Percentiles rank a stretch among this genome's conserved stretches.
These are phyloP conservation scores for Nannochloropsis gaditana DNA, from an alignment of 108 stramenopile species.

Conservation along the genomic window DNA sequence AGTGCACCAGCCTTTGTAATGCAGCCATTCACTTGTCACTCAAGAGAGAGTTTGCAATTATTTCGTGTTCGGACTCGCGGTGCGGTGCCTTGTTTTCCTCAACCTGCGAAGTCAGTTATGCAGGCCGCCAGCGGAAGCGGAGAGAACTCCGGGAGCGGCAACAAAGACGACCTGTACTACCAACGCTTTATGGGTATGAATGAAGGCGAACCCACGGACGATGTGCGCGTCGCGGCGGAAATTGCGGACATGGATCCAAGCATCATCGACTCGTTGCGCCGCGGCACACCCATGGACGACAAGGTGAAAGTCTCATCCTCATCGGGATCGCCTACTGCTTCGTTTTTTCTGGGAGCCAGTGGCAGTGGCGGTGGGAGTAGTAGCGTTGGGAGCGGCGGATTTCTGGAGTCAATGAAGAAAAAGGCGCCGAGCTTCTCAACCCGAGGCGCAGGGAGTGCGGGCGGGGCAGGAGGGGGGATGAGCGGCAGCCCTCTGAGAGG, in stretches of 20 bases:
- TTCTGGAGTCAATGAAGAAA: neutral
- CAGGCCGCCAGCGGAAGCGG: neutral
- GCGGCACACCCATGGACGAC: neutral
- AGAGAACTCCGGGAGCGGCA: neutral
- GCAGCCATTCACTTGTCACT: neutral
- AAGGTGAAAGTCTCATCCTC: neutral
- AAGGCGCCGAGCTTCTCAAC: neutral
- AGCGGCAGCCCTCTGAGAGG: neutral
- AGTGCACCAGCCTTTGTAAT: neutral
- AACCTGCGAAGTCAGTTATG: neutral
- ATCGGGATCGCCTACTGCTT: neutral
- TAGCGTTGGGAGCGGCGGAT: neutral
- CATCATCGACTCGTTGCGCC: neutral
- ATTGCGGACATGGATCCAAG: constrained; percentile 13
- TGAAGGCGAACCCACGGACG: constrained; percentile 2
- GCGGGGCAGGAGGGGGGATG: neutral
- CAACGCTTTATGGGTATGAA: constrained; percentile 14
- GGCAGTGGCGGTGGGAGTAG: neutral
- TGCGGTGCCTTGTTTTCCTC: neutral
- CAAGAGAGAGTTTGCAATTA: no score
- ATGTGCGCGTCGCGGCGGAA: neutral
- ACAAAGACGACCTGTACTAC: constrained; percentile 20
- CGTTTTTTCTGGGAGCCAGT: neutral
- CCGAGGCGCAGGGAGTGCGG: neutral
- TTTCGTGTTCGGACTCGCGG: no score